Evolutionary conservation across 1,284 basidiomycete species (phyloP).

Genomic region (Coniferiporia weirii): DNA sequence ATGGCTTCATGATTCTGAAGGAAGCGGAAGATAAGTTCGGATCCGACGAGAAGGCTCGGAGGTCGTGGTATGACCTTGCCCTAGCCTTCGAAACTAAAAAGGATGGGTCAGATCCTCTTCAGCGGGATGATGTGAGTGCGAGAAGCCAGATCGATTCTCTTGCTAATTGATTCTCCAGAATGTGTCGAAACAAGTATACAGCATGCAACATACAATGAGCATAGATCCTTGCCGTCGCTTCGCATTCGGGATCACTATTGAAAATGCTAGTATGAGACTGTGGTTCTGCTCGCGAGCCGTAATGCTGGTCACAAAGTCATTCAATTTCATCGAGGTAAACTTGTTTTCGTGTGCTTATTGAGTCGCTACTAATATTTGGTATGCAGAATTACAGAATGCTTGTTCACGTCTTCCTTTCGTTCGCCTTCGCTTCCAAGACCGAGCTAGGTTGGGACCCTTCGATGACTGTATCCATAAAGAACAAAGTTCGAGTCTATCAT

Average conservation of each 20-base stretch:
- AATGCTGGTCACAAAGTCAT: not conserved
- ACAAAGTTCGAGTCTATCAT: not conserved
- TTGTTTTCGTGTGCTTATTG: not conserved
- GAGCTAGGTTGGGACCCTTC: conserved; percentile 9
- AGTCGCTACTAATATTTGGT: not conserved
- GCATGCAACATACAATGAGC: conserved; percentile 17
- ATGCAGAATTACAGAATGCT: not conserved
- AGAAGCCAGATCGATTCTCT: not conserved
- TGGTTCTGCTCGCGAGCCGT: conserved; percentile 11
- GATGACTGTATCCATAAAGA: not conserved
- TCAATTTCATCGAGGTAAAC: conserved; percentile 6
- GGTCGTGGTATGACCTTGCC: conserved; percentile 1
- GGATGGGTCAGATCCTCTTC: not conserved
- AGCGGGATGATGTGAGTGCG: not conserved
- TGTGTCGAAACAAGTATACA: conserved; percentile 12
- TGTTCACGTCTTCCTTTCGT: conserved; percentile 1
- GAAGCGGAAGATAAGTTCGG: not conserved
- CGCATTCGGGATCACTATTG: conserved; percentile 16
- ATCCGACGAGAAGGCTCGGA: not conserved
- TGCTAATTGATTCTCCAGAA: conserved; percentile 16
- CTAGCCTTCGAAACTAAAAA: conserved; percentile 1
- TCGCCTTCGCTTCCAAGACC: not conserved
- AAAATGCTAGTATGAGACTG: conserved; percentile 15
- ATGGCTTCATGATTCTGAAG: not conserved
- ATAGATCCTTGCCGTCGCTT: conserved; percentile 19